Evolutionary conservation across 805 yeast genomes (phyloP).

Genomic region (Sungouiella blattae): DNA sequence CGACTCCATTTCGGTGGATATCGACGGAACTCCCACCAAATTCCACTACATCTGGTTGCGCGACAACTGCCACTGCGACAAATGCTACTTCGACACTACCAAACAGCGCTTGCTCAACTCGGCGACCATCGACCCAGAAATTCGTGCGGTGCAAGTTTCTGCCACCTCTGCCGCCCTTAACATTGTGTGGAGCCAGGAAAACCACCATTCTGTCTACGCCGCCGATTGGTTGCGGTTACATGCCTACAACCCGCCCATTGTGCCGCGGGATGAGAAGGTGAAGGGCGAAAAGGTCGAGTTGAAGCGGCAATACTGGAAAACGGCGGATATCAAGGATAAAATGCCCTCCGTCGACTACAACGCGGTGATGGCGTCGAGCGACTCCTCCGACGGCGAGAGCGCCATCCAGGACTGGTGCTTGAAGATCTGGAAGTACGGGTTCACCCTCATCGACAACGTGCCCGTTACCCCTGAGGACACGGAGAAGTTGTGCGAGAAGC

Average conservation of each 20-base stretch:
- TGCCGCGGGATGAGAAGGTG: slow-evolving; percentile 26
- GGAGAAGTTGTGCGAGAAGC: slow-evolving; percentile 50
- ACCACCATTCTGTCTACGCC: slow-evolving; percentile 37
- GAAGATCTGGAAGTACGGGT: slow-evolving; percentile 56
- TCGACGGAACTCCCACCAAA: slow-evolving; percentile 8
- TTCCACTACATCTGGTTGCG: slow-evolving; percentile 54
- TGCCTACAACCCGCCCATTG: slow-evolving; percentile 49
- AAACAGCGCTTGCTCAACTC: slow-evolving; percentile 59
- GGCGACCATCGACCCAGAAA: slow-evolving; percentile 36
- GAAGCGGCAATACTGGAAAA: slow-evolving; percentile 42
- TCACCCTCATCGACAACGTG: slow-evolving; percentile 56
- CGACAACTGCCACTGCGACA: slow-evolving; percentile 58
- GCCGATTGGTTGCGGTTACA: slow-evolving; percentile 45
- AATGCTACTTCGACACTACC: slow-evolving; percentile 53
- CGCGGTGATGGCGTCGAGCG: slow-evolving; percentile 37
- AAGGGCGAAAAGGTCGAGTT: slow-evolving; percentile 28
- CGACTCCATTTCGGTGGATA: slow-evolving; percentile 7
- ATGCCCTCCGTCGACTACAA: slow-evolving; percentile 50
- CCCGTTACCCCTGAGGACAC: slow-evolving; percentile 62
- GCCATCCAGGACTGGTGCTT: slow-evolving; percentile 55
- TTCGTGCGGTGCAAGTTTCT: slow-evolving; percentile 17
- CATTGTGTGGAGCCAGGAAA: slow-evolving; percentile 38
- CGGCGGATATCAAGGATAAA: slow-evolving; percentile 31
- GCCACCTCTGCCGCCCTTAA: slow-evolving; percentile 12
- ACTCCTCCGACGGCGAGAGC: slow-evolving; percentile 26